Percentiles rank a stretch among this genome's conserved stretches.
Conservation (phyloP, 2,329 filamentous ascomycete species). For the Coniella vitis region DNA sequence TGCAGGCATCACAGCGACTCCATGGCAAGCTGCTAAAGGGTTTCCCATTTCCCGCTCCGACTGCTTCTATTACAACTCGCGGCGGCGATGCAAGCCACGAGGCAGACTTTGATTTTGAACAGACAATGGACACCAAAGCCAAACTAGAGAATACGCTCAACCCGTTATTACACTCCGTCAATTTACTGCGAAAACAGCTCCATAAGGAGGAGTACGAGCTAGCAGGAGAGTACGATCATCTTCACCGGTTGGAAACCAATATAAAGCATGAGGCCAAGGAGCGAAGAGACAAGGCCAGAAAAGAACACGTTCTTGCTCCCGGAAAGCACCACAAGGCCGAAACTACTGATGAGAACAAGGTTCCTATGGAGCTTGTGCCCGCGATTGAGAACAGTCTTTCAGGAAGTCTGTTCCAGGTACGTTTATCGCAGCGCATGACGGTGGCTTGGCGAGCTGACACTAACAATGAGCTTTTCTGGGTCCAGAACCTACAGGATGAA, state of each 20-base stretch:
- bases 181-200: conserved; percentile 52
- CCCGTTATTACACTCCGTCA: conserved; percentile 55
- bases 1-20: conserved; percentile 48
- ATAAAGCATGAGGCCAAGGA: conserved; percentile 46
- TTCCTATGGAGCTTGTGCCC: conserved; percentile 17
- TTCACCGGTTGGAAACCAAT: conserved; percentile 48
- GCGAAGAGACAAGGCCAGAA: conserved; percentile 42
- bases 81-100: conserved; percentile 39
- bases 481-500: conserved; percentile 32
- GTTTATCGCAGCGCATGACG: conserved; percentile 5
- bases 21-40: conserved; percentile 50
- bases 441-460: conserved; percentile 4
- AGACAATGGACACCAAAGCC: conserved; percentile 52
- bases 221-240: conserved; percentile 45
- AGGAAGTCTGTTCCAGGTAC: conserved; percentile 26
- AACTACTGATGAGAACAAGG: conserved; percentile 4
- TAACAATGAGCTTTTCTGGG: not conserved
- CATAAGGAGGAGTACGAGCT: conserved; percentile 49
- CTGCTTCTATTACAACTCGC: conserved; percentile 12
- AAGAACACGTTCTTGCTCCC: conserved; percentile 44
- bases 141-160: conserved; percentile 52
- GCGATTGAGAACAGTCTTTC: not conserved
- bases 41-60: conserved; percentile 59
- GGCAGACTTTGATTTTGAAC: conserved; percentile 60
- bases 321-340: conserved; percentile 21